Base-by-base conservation (phyloP, 352 stramenopile species). In the Blastocystis sp. region DNA sequence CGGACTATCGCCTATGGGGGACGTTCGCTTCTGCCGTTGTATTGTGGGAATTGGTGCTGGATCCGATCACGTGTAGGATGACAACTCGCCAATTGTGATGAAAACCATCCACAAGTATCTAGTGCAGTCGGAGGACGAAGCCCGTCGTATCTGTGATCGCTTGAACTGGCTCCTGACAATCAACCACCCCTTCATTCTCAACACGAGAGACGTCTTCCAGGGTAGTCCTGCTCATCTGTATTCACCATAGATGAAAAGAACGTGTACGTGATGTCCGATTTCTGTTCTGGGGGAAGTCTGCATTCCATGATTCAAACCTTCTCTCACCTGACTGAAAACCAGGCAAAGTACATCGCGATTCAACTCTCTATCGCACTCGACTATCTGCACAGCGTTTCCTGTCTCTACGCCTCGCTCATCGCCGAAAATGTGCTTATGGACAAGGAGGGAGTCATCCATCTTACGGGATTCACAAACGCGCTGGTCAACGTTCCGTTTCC, bases 91-190 rank as follows among this genome's bases (percentile, higher is more conserved):
- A 63, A 24, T 81, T n/a, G 71, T 40, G 17, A 81, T 81, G 40
- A 81, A 81, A 81, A 65, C 59, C 48, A 64, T 64, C 59, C 71
- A 81, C 45, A 81, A 81, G 71, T 64, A 54, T 64, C 57, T 81
- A 38, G 48, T 81, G 3, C 14, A n/a, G 38, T 24, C 11, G 3
- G 57, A 42, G n/a, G 71, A 81, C 14, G 71, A 81, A n/a, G 71
- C 71, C 9, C 34, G 14, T 24, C 64, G 48, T 34, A 19, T 81
- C 17, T 81, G 71, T 60, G 28, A 52, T 17, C 71, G 66, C 42
- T 60, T 81, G 7, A 64, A n/a, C 9, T 40, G 48, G 17, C 42
- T 81, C 17, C 3, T 38, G 19, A 38, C 9, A n/a, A 54, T 81
- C 10, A 52, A 21, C 11, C 38, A 81, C 43, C 71, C 71, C 14